Evolutionary conservation across 176 grass and related monocot genomes (phyloP).

Genomic region (Saccharum officinarum): DNA sequence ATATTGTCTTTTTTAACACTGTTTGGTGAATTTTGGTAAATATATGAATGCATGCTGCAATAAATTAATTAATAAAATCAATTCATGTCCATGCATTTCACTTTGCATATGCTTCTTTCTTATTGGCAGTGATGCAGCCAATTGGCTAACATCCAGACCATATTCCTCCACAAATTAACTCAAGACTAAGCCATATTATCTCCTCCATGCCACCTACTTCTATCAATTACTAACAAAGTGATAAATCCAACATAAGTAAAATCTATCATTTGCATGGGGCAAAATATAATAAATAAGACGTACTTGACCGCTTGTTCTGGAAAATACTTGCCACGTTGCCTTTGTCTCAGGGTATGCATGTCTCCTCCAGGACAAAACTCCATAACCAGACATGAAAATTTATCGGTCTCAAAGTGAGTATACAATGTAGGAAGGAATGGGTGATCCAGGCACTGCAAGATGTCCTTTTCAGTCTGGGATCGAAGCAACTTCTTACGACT

Average conservation of each 20-base stretch:
- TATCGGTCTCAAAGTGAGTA: slow-evolving; percentile 83
- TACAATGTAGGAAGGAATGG: slow-evolving; percentile 85
- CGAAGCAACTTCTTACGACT: slow-evolving; percentile 78
- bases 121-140: neutral
- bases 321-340: slow-evolving; percentile 77
- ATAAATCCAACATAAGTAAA: neutral
- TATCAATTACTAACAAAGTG: neutral
- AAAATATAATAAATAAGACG: slow-evolving; percentile 30
- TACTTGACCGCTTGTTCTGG: slow-evolving; percentile 91
- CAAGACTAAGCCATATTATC: neutral
- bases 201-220: neutral
- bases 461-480: slow-evolving; percentile 82
- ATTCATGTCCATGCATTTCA: neutral
- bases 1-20: neutral
- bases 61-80: slow-evolving; percentile 16
- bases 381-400: slow-evolving; percentile 87
- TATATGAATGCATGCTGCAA: neutral
- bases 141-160: neutral
- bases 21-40: neutral
- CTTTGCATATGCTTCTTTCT: neutral
- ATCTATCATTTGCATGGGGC: neutral
- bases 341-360: slow-evolving; percentile 71
- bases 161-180: neutral
- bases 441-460: slow-evolving; percentile 72
- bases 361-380: slow-evolving; percentile 83